Conservation (phyloP, 2,329 filamentous ascomycete species). For the Pyrenophora seminiperda region DNA sequence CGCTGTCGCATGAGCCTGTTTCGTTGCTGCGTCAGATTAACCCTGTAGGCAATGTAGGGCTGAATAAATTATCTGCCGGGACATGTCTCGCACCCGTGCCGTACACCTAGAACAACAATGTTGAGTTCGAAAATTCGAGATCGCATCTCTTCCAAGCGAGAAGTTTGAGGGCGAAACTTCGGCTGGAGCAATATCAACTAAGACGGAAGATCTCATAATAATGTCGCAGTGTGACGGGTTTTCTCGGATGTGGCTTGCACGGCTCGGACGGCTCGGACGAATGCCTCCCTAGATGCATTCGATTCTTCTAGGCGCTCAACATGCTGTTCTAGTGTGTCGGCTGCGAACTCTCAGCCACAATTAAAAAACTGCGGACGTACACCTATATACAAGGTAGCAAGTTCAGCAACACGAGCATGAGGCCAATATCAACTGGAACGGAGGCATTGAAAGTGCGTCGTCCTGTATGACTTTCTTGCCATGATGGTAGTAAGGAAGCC, state of each 20-base stretch:
- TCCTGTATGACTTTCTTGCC: not conserved
- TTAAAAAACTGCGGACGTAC: not conserved
- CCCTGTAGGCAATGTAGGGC: constrained; percentile 6
- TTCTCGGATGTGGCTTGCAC: constrained; percentile 9
- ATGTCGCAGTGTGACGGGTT: not conserved
- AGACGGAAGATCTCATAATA: not conserved
- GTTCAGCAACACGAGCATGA: not conserved
- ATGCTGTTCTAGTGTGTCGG: not conserved
- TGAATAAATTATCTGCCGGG: constrained; percentile 1
- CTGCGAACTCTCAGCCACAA: too few species aligned
- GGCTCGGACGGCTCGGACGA: constrained; percentile 5
- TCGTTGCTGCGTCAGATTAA: constrained; percentile 7
- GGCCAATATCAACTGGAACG: not conserved
- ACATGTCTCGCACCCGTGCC: not conserved
- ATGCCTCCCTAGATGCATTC: constrained; percentile 3
- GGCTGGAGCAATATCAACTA: not conserved
- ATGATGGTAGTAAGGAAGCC: not conserved
- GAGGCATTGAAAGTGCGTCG: not conserved
- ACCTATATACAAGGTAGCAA: too few species aligned
- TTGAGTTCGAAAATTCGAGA: not conserved
- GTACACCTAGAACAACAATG: not conserved
- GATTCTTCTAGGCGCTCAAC: constrained; percentile 1
- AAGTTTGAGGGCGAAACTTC: not conserved
- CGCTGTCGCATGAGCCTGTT: constrained; percentile 4
- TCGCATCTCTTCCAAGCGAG: not conserved